Evolutionary conservation across 2,329 filamentous ascomycete species (phyloP), one percentile per base, ranked within the genome.

Genomic region (Plenodomus biglobosus): DNA sequence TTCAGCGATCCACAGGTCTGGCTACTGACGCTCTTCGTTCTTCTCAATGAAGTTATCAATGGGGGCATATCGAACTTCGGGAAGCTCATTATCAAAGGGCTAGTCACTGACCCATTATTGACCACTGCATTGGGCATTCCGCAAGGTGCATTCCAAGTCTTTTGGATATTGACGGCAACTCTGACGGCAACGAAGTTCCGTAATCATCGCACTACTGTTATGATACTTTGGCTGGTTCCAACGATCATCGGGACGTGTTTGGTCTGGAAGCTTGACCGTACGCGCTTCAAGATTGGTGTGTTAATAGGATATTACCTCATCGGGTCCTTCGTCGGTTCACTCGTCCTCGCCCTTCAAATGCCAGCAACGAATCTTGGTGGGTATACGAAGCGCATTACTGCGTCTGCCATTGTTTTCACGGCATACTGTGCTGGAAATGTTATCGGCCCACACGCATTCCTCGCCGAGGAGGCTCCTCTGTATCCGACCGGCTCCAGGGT

Each of bases 41-140:
- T 83, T 0, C 63, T 81, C 16, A 83, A 83, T 46, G 80, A 83
- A 55, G 66, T 73, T 1, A 75, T 82, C 53, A 83, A 76, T 40
- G 78, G 78, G 2, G 80, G 80, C 0, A 64, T 80, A 8, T 76
- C 80, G 4, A 82, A 79, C 54, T 83, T 83, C 52, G 76, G 78
- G 34, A 82, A 80, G 45, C 72, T 80, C 18, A 82, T 83, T 44
- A 75, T 82, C 59, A 81, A 81, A 46, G 74, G 77, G 1, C 65
- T 80, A 2, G 75, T 75, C 16, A 56, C 39, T 6, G 70, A 76
- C 40, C 55, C 76, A 0, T 68, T 80, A 0, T 58, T 71, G 7
- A 81, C 81, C 0, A 80, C 79, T 0, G 76, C 76, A 0, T 72
- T 80, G 3, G 80, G 79, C 0, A 83, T 84, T 24, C 81, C 81